These are phyloP conservation scores for Chiua virens DNA, from an alignment of 768 basidiomycete species.

Conservation along the genomic window DNA sequence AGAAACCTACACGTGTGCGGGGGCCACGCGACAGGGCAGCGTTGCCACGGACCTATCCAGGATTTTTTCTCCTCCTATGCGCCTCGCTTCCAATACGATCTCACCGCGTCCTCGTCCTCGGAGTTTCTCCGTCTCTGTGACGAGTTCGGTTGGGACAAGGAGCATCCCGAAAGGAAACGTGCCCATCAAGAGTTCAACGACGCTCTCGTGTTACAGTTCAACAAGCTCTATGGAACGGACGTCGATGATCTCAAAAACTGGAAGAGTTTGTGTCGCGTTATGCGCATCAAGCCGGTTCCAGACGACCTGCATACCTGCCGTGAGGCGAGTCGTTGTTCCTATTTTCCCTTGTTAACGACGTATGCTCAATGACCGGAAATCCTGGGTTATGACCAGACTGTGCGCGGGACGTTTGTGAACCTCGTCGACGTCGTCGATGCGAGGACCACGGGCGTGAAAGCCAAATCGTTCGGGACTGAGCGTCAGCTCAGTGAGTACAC, in stretches of 20 bases:
- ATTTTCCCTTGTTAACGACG: background rate
- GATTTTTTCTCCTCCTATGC: too few species aligned
- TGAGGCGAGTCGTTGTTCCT: conserved; percentile 4
- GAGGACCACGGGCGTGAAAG: background rate
- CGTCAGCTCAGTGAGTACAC: conserved; percentile 1
- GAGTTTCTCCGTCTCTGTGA: too few species aligned
- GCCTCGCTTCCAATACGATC: too few species aligned
- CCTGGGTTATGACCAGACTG: too few species aligned
- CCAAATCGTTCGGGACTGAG: conserved; percentile 6
- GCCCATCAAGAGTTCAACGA: conserved; percentile 9
- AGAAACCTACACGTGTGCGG: too few species aligned
- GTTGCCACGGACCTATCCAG: too few species aligned
- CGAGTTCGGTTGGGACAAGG: too few species aligned
- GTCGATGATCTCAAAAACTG: background rate
- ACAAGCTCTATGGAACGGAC: conserved; percentile 11
- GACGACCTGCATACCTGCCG: conserved; percentile 4
- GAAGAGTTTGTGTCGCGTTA: conserved; percentile 7
- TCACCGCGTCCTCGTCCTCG: too few species aligned
- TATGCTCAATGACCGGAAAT: too few species aligned
- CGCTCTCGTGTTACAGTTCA: conserved; percentile 14
- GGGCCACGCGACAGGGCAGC: too few species aligned
- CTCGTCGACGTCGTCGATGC: conserved; percentile 23
- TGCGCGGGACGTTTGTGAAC: conserved; percentile 2
- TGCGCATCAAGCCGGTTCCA: conserved; percentile 5
- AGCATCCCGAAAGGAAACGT: too few species aligned